Percentiles rank a stretch among this genome's conserved stretches.
phyloP scores from a whole-genome alignment of 495 filamentous ascomycete species.

The Friedmanniomyces endolithicus region DNA sequence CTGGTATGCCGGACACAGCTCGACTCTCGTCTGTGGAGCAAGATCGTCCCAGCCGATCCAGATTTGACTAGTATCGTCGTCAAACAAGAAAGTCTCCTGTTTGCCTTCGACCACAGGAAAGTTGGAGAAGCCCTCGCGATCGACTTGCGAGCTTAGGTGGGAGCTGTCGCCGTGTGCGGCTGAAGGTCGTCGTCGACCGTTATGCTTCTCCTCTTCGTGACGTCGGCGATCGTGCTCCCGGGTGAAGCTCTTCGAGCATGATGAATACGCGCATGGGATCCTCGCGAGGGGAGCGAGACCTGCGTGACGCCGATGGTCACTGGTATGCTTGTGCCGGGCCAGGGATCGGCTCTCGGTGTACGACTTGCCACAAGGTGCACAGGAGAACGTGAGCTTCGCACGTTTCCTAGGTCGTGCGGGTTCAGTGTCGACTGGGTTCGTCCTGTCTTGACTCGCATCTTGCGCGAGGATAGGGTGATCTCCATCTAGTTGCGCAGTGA shows the following conservation, averaged over 20 bases:
- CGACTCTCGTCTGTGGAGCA: neutral
- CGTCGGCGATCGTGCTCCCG: constrained; percentile 1
- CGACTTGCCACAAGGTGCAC: constrained; percentile 3
- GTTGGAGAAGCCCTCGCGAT: neutral
- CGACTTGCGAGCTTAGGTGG: neutral
- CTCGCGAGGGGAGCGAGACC: neutral
- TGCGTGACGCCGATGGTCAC: neutral
- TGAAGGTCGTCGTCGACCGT: neutral
- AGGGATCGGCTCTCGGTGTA: constrained; percentile 8
- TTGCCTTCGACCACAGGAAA: neutral
- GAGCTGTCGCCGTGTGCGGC: neutral
- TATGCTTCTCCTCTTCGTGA: constrained; percentile 10
- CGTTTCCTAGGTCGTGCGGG: neutral
- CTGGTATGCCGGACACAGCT: neutral
- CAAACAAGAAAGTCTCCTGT: neutral
- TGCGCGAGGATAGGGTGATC: neutral
- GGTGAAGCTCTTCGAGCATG: neutral
- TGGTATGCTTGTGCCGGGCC: constrained; percentile 2
- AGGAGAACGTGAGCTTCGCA: neutral
- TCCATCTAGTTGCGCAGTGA: neutral
- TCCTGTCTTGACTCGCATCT: neutral
- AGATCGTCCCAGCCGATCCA: neutral
- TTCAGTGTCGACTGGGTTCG: neutral
- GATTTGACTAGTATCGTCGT: neutral
- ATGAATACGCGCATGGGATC: neutral